Percentiles rank a stretch among this genome's conserved stretches.
Conservation (phyloP, 2,329 filamentous ascomycete genomes). For the Neonectria sp. region DNA sequence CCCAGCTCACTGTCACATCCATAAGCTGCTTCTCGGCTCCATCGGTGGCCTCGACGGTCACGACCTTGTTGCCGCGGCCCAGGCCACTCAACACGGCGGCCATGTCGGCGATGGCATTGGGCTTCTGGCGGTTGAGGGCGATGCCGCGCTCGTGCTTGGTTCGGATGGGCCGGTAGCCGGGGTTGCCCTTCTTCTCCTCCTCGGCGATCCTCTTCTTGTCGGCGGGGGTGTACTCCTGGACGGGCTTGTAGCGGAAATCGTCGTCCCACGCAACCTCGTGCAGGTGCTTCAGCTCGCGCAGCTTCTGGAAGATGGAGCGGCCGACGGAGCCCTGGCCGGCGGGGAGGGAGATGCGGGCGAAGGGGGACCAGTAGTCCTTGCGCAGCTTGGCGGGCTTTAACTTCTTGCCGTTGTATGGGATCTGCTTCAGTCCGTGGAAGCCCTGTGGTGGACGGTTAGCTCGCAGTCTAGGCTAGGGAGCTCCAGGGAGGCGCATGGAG, state of each 20-base stretch:
- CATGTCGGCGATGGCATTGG: conserved; percentile 75
- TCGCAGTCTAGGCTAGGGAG: conserved; percentile 4
- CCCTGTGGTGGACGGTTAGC: conserved; percentile 46
- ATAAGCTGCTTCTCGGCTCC: conserved; percentile 50
- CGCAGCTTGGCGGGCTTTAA: conserved; percentile 73
- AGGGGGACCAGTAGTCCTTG: conserved; percentile 77
- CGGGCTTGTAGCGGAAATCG: conserved; percentile 59
- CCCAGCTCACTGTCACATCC: conserved; percentile 67
- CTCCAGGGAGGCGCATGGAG: background rate
- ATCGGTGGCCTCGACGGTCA: conserved; percentile 42
- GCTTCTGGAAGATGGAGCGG: conserved; percentile 72
- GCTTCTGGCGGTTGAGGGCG: conserved; percentile 72
- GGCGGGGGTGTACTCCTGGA: conserved; percentile 52
- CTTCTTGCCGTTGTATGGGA: conserved; percentile 79
- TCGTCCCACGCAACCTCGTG: conserved; percentile 75
- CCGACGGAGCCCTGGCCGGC: conserved; percentile 67
- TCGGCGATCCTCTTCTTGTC: conserved; percentile 53
- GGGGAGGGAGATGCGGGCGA: conserved; percentile 73
- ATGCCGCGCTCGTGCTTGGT: conserved; percentile 62
- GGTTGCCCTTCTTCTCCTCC: conserved; percentile 49
- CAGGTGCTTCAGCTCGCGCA: conserved; percentile 74
- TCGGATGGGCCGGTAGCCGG: conserved; percentile 52
- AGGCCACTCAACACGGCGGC: conserved; percentile 69
- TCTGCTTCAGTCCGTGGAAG: conserved; percentile 66
- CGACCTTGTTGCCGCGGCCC: conserved; percentile 67